Evolutionary conservation across 306 rosid genomes (phyloP).

Genomic region (Prunus kanzakura): DNA sequence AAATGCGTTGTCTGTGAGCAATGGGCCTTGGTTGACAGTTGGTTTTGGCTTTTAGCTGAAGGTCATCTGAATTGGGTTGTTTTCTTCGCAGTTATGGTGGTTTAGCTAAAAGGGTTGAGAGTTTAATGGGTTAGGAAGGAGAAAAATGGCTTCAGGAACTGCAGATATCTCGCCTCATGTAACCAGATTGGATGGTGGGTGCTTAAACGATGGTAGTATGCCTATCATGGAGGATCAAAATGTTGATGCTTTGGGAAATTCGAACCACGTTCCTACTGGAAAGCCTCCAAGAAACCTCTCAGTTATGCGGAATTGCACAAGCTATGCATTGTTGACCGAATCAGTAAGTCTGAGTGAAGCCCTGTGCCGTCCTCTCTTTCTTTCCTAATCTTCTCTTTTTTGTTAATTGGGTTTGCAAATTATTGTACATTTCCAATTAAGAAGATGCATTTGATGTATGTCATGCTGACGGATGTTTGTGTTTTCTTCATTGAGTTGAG

Average conservation of each 20-base stretch:
- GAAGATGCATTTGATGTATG: background rate
- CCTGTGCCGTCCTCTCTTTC: background rate
- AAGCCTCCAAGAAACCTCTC: conserved; percentile 62
- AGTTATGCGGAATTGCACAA: conserved; percentile 42
- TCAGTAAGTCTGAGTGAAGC: conserved; percentile 34
- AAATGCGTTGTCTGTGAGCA: conserved; percentile 28
- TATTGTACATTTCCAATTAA: background rate
- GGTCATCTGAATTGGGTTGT: background rate
- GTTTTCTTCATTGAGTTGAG: background rate
- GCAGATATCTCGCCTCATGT: conserved; percentile 25
- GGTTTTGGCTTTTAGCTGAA: conserved; percentile 19
- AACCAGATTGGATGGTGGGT: conserved; percentile 24
- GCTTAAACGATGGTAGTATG: conserved; percentile 22
- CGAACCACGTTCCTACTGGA: conserved; percentile 27
- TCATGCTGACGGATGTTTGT: background rate
- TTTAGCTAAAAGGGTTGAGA: conserved; percentile 11
- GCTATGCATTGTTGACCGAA: conserved; percentile 51
- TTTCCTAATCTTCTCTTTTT: background rate
- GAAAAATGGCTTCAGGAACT: conserved; percentile 34
- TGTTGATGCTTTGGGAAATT: conserved; percentile 36
- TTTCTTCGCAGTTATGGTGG: background rate
- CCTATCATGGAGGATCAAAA: conserved; percentile 47
- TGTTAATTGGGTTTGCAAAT: background rate
- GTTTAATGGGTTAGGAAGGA: conserved; percentile 34
- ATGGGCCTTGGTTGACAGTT: conserved; percentile 17